A percentile compares a stretch with the other conserved stretches of the same genome.
These are phyloP conservation scores for Rhodotorula sp. DNA, from an alignment of 1,284 basidiomycete species.

Conservation along the genomic window DNA sequence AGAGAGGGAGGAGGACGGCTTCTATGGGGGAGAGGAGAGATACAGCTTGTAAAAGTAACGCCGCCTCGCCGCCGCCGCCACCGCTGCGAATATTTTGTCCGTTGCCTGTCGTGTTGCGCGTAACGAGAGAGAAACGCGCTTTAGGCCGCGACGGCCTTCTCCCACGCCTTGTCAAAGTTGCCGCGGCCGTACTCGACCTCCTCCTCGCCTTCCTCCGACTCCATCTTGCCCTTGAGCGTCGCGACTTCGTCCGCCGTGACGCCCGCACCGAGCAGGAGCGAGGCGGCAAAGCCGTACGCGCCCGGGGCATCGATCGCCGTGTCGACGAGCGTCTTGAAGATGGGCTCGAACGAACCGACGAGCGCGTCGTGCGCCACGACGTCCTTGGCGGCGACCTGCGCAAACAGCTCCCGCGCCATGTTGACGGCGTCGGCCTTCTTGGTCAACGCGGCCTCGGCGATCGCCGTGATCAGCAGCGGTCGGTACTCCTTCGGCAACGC, in stretches of 20 bases:
- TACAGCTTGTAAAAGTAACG: no score
- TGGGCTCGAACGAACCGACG: constrained; percentile 27
- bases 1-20: not conserved
- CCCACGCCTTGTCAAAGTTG: constrained; percentile 33
- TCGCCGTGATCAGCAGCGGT: constrained; percentile 66
- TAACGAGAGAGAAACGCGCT: not conserved
- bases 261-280: constrained; percentile 25
- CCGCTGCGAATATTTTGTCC: not conserved
- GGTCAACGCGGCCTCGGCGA: constrained; percentile 69
- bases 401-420: constrained; percentile 48
- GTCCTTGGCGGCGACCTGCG: constrained; percentile 45
- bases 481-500: constrained; percentile 65
- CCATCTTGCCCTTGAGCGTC: constrained; percentile 38
- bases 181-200: constrained; percentile 41
- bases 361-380: constrained; percentile 57
- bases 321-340: constrained; percentile 37
- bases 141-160: constrained; percentile 22
- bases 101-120: not conserved
- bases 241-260: constrained; percentile 35
- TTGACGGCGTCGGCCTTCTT: constrained; percentile 80
- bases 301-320: constrained; percentile 35
- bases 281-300: constrained; percentile 22
- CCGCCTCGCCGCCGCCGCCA: no score
- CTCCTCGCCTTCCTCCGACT: constrained; percentile 42
- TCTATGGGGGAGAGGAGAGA: no score